These are phyloP conservation scores for Dendrocalamus latiflorus DNA, from an alignment of 202 grass and related monocot species.

Conservation along the genomic window DNA sequence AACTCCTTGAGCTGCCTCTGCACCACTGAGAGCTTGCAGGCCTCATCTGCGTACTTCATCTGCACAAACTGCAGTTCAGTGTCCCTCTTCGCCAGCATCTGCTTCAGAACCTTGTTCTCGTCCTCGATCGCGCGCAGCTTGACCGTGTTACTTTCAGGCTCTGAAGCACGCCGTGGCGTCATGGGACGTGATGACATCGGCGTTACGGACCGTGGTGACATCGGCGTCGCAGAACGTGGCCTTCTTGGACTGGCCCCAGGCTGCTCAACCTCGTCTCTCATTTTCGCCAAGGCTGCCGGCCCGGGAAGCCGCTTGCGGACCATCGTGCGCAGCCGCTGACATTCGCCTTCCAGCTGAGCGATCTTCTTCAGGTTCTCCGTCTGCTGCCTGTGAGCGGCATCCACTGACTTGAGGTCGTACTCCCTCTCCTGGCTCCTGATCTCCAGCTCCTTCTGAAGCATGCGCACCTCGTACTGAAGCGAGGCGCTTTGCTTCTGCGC, in stretches of 20 bases:
- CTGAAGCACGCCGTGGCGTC: slow-evolving; percentile 13
- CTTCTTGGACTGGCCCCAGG: slow-evolving; percentile 28
- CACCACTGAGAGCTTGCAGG: slow-evolving; percentile 37
- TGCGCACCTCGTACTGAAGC: slow-evolving; percentile 72
- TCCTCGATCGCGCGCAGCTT: slow-evolving; percentile 64
- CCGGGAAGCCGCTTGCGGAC: slow-evolving; percentile 78
- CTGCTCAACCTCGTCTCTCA: slow-evolving; percentile 75
- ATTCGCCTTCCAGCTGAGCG: slow-evolving; percentile 68
- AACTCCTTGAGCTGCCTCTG: slow-evolving; percentile 40
- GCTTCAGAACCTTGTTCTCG: slow-evolving; percentile 75
- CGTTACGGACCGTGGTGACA: neutral
- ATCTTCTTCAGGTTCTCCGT: slow-evolving; percentile 56
- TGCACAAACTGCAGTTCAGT: slow-evolving; percentile 51
- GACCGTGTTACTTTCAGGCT: neutral
- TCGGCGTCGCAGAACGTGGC: slow-evolving; percentile 27
- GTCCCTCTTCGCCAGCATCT: slow-evolving; percentile 64
- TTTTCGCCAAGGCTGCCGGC: slow-evolving; percentile 74
- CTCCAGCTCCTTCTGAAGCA: slow-evolving; percentile 85
- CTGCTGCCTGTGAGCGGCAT: slow-evolving; percentile 63
- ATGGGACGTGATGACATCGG: neutral
- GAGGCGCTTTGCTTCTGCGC: slow-evolving; percentile 57
- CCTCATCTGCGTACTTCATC: slow-evolving; percentile 49
- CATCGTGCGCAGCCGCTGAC: slow-evolving; percentile 77
- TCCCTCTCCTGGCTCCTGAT: slow-evolving; percentile 75
- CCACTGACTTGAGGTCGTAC: slow-evolving; percentile 67